A percentile compares a stretch with the other conserved stretches of the same genome.
These are phyloP conservation scores for Saccharomycodes ludwigii DNA, from an alignment of 805 yeast species.

Conservation along the genomic window DNA sequence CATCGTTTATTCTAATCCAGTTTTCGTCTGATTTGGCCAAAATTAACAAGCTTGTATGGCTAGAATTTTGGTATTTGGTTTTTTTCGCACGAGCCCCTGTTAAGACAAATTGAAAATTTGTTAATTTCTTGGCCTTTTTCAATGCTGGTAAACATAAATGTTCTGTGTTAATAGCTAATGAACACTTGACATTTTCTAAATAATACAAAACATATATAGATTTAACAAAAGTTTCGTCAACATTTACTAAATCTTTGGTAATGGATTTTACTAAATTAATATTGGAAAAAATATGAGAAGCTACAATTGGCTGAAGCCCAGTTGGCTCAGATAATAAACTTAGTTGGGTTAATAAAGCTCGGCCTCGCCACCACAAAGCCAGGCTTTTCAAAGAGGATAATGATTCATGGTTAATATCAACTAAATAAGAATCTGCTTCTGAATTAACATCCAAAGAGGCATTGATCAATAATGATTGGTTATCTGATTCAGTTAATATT, in stretches of 20 bases:
- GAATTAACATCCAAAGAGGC: slow-evolving; percentile 16
- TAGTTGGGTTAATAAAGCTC: slow-evolving; percentile 52
- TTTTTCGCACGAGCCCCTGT: slow-evolving; percentile 86
- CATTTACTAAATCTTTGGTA: slow-evolving; percentile 10
- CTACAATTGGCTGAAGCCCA: slow-evolving; percentile 28
- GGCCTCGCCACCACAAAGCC: slow-evolving; percentile 63
- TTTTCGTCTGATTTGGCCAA: slow-evolving; percentile 44
- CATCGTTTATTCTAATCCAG: slow-evolving; percentile 20
- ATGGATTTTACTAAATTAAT: slow-evolving; percentile 18
- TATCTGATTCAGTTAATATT: slow-evolving; percentile 22
- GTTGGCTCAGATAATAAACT: slow-evolving; percentile 55
- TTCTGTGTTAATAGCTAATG: slow-evolving; percentile 53
- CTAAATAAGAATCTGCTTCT: slow-evolving; percentile 14
- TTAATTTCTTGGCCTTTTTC: slow-evolving; percentile 41
- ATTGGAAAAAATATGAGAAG: slow-evolving; percentile 21
- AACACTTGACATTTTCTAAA: slow-evolving; percentile 56
- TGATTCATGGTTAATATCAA: slow-evolving; percentile 6
- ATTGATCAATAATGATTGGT: slow-evolving; percentile 20
- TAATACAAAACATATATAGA: slow-evolving; percentile 36
- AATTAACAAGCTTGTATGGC: slow-evolving; percentile 63
- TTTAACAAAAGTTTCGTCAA: slow-evolving; percentile 22
- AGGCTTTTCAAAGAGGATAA: slow-evolving; percentile 12
- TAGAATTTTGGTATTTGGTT: slow-evolving; percentile 66
- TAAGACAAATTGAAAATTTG: slow-evolving; percentile 49
- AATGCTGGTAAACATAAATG: slow-evolving; percentile 44